These are phyloP conservation scores for Sicyos baderoa DNA, from an alignment of 306 rosid genomes.

Conservation along the genomic window DNA sequence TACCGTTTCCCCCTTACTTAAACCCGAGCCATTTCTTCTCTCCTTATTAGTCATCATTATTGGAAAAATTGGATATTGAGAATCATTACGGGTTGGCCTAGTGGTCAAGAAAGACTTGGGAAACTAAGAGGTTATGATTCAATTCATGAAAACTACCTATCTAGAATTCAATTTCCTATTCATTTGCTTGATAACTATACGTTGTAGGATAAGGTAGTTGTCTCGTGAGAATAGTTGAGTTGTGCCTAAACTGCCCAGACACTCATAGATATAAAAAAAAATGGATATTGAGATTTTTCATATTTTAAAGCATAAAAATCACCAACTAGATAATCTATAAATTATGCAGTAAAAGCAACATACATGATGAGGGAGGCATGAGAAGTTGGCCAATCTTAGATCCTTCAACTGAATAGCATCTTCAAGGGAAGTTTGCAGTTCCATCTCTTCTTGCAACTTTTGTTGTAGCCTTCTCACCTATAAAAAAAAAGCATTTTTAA, in stretches of 20 bases:
- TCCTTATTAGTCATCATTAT: not conserved
- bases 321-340: not conserved
- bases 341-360: conserved; percentile 19
- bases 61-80: not conserved
- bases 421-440: conserved; percentile 44
- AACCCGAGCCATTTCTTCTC: not conserved
- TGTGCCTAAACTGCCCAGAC: too few species aligned
- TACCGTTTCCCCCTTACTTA: not conserved
- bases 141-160: too few species aligned
- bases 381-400: conserved; percentile 27
- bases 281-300: not conserved
- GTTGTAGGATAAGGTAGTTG: too few species aligned
- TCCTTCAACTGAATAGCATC: conserved; percentile 40
- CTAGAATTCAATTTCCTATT: too few species aligned
- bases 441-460: conserved; percentile 48
- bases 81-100: too few species aligned
- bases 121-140: too few species aligned
- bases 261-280: too few species aligned
- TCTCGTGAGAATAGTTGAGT: too few species aligned
- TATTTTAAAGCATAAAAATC: conserved; percentile 3
- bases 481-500: conserved; percentile 17
- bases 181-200: too few species aligned
- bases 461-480: conserved; percentile 48
- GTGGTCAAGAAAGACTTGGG: too few species aligned
- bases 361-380: conserved; percentile 46